These are phyloP conservation scores for Vitis rotundifolia DNA, from an alignment of 164 flowering plant species.

Conservation along the genomic window DNA sequence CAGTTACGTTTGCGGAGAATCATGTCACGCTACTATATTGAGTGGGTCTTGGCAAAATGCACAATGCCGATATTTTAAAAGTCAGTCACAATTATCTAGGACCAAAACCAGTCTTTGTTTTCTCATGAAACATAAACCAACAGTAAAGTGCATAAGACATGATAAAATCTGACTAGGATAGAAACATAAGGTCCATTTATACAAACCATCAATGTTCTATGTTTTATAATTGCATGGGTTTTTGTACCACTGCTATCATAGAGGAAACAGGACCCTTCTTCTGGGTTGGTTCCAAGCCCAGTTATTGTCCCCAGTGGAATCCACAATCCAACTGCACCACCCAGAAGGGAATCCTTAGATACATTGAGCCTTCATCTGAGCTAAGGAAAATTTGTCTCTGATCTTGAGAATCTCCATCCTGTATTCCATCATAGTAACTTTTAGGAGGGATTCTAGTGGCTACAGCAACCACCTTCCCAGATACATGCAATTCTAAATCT, in stretches of 20 bases:
- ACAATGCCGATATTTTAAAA: not conserved
- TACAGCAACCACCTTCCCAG: slow-evolving; percentile 69
- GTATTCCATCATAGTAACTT: slow-evolving; percentile 25
- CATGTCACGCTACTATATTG: too few relatives aligned
- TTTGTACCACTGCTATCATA: slow-evolving; percentile 58
- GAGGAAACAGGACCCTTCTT: slow-evolving; percentile 82
- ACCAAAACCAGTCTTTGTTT: not conserved
- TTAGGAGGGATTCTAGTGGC: slow-evolving; percentile 77
- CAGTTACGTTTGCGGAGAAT: too few relatives aligned
- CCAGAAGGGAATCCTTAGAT: slow-evolving; percentile 11
- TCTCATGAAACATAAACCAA: not conserved
- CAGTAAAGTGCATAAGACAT: not conserved
- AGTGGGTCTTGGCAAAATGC: not conserved
- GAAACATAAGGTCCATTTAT: slow-evolving; percentile 12
- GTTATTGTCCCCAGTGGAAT: slow-evolving; percentile 61
- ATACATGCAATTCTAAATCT: slow-evolving; percentile 76
- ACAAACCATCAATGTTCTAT: slow-evolving; percentile 86
- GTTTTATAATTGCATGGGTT: slow-evolving; percentile 85
- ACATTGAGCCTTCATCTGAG: slow-evolving; percentile 30
- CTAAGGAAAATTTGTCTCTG: slow-evolving; percentile 72
- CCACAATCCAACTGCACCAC: slow-evolving; percentile 33
- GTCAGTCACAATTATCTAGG: not conserved
- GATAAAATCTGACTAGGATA: not conserved
- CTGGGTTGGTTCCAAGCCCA: slow-evolving; percentile 73
- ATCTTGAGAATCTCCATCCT: slow-evolving; percentile 57